These are phyloP conservation scores for Calonectria hongkongensis DNA, from an alignment of 2,329 filamentous ascomycete genomes.

Conservation along the genomic window DNA sequence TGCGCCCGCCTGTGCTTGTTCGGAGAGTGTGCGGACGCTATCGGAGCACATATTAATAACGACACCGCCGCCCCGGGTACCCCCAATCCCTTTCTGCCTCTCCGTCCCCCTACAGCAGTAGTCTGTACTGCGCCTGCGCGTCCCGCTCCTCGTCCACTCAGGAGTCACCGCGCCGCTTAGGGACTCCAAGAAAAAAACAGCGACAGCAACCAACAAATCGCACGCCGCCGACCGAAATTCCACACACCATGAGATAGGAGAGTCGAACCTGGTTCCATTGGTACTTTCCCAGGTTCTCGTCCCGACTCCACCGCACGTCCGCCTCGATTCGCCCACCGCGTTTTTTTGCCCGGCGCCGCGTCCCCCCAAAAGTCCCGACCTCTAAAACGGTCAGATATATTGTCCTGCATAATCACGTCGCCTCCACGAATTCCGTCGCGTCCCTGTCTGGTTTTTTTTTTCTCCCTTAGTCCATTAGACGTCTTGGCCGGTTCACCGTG, in stretches of 20 bases:
- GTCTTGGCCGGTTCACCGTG: constrained; percentile 28
- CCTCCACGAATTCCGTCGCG: constrained; percentile 44
- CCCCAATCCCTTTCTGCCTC: constrained; percentile 49
- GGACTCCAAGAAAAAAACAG: constrained; percentile 45
- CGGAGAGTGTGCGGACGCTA: constrained; percentile 52
- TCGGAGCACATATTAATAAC: constrained; percentile 51
- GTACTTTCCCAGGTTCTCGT: constrained; percentile 54
- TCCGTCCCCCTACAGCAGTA: constrained; percentile 52
- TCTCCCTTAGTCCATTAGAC: constrained; percentile 30
- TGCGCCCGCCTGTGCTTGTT: constrained; percentile 42
- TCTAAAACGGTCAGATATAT: constrained; percentile 57
- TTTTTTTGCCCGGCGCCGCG: constrained; percentile 49
- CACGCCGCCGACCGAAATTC: constrained; percentile 53
- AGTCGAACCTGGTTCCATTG: constrained; percentile 60
- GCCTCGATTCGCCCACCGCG: constrained; percentile 50
- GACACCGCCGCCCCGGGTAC: constrained; percentile 47
- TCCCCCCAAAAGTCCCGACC: constrained; percentile 44
- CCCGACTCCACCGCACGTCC: constrained; percentile 38
- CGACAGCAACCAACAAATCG: constrained; percentile 59
- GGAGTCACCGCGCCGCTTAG: constrained; percentile 49
- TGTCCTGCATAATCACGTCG: constrained; percentile 54
- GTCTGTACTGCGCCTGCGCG: constrained; percentile 44
- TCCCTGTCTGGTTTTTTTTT: constrained; percentile 41
- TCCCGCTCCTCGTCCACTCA: constrained; percentile 51
- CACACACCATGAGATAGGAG: constrained; percentile 66